Evolutionary conservation across 1,284 basidiomycete genomes (phyloP).

Genomic region (Fistulinella cinereoalba): DNA sequence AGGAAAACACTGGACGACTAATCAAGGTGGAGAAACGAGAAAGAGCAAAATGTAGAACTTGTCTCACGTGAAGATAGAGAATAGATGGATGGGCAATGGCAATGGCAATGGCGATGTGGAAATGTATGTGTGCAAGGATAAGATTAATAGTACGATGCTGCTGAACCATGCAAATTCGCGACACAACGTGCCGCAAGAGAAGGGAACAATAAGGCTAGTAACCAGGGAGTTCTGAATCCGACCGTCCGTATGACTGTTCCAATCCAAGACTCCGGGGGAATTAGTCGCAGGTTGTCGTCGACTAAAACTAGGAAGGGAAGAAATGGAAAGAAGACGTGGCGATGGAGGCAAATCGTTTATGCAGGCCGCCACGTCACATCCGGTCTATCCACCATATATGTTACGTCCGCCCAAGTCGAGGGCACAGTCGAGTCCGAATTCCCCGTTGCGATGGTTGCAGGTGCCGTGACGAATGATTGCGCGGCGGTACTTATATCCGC

Average conservation of each 20-base stretch:
- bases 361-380: conserved; percentile 21
- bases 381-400: conserved; percentile 42
- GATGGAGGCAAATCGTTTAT: conserved; percentile 8
- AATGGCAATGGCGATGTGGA: not conserved
- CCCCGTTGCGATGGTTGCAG: conserved; percentile 54
- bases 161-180: too few species aligned
- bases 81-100: conserved; percentile 2
- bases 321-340: not conserved
- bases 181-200: conserved; percentile 8
- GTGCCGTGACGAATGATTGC: conserved; percentile 62
- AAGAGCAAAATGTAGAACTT: too few species aligned
- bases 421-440: conserved; percentile 32
- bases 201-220: not conserved
- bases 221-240: conserved; percentile 10
- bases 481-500: conserved; percentile 66
- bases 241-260: conserved; percentile 6
- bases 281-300: not conserved
- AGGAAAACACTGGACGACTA: too few species aligned
- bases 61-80: not conserved
- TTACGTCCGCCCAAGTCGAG: conserved; percentile 38
- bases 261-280: conserved; percentile 13
- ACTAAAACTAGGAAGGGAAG: too few species aligned
- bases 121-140: conserved; percentile 12
- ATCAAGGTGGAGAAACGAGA: too few species aligned
- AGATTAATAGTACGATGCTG: conserved; percentile 22